Conservation (phyloP, 2,329 filamentous ascomycete genomes). For the Apiospora arundinis region DNA sequence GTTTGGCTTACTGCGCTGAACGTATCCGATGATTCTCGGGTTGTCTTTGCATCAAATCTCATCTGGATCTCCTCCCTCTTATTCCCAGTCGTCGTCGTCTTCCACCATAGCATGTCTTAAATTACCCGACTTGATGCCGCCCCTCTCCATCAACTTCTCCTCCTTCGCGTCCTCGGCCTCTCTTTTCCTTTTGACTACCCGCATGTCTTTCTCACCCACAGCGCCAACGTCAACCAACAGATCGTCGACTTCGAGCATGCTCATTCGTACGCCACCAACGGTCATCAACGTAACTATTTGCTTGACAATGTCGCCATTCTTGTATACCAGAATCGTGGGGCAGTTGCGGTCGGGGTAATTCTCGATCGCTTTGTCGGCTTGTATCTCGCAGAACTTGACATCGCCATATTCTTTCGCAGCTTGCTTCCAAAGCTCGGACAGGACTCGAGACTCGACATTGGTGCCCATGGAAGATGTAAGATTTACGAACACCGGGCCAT, state of each 20-base stretch:
- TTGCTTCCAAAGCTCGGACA: slow-evolving; percentile 86
- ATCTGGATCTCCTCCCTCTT: slow-evolving; percentile 32
- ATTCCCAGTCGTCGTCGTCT: slow-evolving; percentile 69
- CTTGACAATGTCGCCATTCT: slow-evolving; percentile 88
- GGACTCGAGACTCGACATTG: slow-evolving; percentile 83
- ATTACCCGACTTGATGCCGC: slow-evolving; percentile 59
- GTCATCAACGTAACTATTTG: slow-evolving; percentile 90
- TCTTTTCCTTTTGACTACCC: slow-evolving; percentile 69
- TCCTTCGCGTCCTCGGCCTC: slow-evolving; percentile 67
- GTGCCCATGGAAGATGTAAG: slow-evolving; percentile 78
- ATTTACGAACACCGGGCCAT: slow-evolving; percentile 75
- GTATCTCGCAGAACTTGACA: slow-evolving; percentile 97
- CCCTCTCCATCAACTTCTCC: slow-evolving; percentile 57
- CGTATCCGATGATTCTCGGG: neutral
- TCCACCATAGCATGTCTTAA: slow-evolving; percentile 50
- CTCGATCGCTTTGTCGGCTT: slow-evolving; percentile 91
- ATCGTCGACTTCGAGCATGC: slow-evolving; percentile 77
- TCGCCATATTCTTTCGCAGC: slow-evolving; percentile 87
- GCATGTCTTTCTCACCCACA: slow-evolving; percentile 77
- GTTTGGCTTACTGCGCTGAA: neutral
- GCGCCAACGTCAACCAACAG: slow-evolving; percentile 84
- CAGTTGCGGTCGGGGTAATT: slow-evolving; percentile 95
- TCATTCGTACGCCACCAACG: slow-evolving; percentile 74
- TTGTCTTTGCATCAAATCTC: neutral
- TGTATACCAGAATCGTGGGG: slow-evolving; percentile 91